phyloP scores from a whole-genome alignment of 331 rosid genomes.

The Arachis monticola region DNA sequence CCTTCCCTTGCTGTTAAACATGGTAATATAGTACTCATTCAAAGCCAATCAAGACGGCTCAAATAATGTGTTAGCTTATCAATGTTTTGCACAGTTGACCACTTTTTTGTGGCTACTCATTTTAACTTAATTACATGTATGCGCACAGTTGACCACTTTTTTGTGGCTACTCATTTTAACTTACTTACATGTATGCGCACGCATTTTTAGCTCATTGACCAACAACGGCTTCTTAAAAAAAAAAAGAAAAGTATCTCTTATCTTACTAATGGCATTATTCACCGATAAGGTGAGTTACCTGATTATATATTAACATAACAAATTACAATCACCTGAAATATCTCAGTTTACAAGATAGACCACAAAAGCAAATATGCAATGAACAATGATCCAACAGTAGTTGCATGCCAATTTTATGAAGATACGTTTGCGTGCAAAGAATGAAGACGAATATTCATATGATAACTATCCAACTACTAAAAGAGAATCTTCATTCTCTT shows the following conservation, averaged over 20 bases:
- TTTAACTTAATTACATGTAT: background rate
- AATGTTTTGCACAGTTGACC: background rate
- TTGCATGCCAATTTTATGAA: background rate
- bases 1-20: too few relatives aligned
- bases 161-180: background rate
- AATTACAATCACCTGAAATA: background rate
- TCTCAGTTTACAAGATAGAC: background rate
- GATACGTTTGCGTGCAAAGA: too few relatives aligned
- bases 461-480: too few relatives aligned
- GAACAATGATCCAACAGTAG: background rate
- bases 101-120: background rate
- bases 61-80: background rate
- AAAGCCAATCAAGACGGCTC: background rate
- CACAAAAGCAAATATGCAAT: background rate
- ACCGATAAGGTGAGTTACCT: background rate
- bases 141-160: background rate
- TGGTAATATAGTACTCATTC: background rate
- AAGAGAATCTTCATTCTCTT: too few relatives aligned
- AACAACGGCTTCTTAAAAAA: slow-evolving; percentile 1
- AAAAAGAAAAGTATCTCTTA: background rate
- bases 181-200: background rate
- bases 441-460: too few relatives aligned
- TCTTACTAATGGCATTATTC: background rate
- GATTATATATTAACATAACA: background rate
- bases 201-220: slow-evolving; percentile 1